A percentile compares a stretch with the other conserved stretches of the same genome.
Evolutionary conservation across 495 filamentous ascomycete genomes (phyloP).

Genomic region (Aspergillus sclerotiicarbonarius): DNA sequence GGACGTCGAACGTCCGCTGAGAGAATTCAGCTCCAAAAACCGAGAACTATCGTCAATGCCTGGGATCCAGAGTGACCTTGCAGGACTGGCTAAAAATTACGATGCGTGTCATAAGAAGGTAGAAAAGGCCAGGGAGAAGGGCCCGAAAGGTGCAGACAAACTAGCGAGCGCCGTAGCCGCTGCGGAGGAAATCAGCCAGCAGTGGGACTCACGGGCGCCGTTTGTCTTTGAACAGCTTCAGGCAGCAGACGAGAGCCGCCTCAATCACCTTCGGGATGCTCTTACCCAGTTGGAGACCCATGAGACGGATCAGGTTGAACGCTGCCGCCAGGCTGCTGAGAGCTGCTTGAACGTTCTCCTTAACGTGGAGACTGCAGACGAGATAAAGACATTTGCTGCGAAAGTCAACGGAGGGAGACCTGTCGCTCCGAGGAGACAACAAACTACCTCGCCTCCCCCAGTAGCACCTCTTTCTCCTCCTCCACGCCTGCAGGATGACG

Average conservation of each 20-base stretch:
- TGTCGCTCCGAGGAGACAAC: slow-evolving; percentile 18
- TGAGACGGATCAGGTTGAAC: slow-evolving; percentile 84
- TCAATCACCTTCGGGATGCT: slow-evolving; percentile 89
- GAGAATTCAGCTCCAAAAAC: slow-evolving; percentile 67
- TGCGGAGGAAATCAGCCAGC: slow-evolving; percentile 71
- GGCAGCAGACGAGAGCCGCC: slow-evolving; percentile 80
- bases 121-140: slow-evolving; percentile 80
- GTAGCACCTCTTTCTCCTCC: slow-evolving; percentile 39
- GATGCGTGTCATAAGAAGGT: slow-evolving; percentile 82
- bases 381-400: slow-evolving; percentile 82
- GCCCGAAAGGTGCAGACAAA: slow-evolving; percentile 75
- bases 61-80: slow-evolving; percentile 77
- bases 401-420: slow-evolving; percentile 41
- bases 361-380: slow-evolving; percentile 81
- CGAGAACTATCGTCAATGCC: slow-evolving; percentile 83
- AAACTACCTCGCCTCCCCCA: slow-evolving; percentile 11
- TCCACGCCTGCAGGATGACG: slow-evolving; percentile 50
- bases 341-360: slow-evolving; percentile 79
- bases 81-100: slow-evolving; percentile 76
- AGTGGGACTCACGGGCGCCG: slow-evolving; percentile 95
- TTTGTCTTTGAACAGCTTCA: slow-evolving; percentile 96
- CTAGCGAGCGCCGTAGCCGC: slow-evolving; percentile 72
- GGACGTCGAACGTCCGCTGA: slow-evolving; percentile 85
- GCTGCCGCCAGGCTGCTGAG: slow-evolving; percentile 72
- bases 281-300: slow-evolving; percentile 92